A percentile compares a stretch with the other conserved stretches of the same genome.
Evolutionary conservation across 2,329 filamentous ascomycete species (phyloP).

Genomic region (Curvularia sp.): DNA sequence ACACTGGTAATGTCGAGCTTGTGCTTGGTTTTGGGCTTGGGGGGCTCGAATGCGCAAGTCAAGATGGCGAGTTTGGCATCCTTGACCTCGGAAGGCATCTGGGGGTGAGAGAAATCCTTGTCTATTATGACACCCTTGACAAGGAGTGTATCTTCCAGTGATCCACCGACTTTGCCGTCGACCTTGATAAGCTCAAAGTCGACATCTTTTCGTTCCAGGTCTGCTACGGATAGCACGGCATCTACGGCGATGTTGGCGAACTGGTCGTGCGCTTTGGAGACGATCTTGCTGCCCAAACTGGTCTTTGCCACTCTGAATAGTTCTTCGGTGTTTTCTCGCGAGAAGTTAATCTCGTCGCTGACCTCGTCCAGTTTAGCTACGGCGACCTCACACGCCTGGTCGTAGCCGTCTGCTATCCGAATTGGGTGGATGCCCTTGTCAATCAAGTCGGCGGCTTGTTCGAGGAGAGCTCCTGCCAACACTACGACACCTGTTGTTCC

Average conservation of each 20-base stretch:
- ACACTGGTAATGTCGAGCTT: slow-evolving; percentile 97
- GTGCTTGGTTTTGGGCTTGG: slow-evolving; percentile 99
- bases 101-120: slow-evolving; percentile 99
- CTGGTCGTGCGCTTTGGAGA: slow-evolving; percentile 97
- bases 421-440: slow-evolving; percentile 99
- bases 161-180: slow-evolving; percentile 94
- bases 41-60: slow-evolving; percentile 97
- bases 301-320: slow-evolving; percentile 94
- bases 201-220: slow-evolving; percentile 94
- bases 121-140: slow-evolving; percentile 98
- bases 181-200: slow-evolving; percentile 99
- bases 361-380: slow-evolving; percentile 92
- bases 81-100: slow-evolving; percentile 95
- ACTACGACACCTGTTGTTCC: slow-evolving; percentile 98
- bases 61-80: slow-evolving; percentile 98
- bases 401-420: slow-evolving; percentile 96
- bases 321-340: slow-evolving; percentile 79
- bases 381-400: slow-evolving; percentile 96
- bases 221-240: slow-evolving; percentile 93
- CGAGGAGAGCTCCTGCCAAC: slow-evolving; percentile 88
- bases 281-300: slow-evolving; percentile 96
- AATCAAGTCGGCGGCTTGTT: slow-evolving; percentile 96
- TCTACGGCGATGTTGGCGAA: slow-evolving; percentile 98
- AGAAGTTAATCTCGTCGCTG: slow-evolving; percentile 88
- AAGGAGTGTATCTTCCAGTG: slow-evolving; percentile 90